These are phyloP conservation scores for Naematelia encephala DNA, from an alignment of 768 basidiomycete genomes.

Conservation along the genomic window DNA sequence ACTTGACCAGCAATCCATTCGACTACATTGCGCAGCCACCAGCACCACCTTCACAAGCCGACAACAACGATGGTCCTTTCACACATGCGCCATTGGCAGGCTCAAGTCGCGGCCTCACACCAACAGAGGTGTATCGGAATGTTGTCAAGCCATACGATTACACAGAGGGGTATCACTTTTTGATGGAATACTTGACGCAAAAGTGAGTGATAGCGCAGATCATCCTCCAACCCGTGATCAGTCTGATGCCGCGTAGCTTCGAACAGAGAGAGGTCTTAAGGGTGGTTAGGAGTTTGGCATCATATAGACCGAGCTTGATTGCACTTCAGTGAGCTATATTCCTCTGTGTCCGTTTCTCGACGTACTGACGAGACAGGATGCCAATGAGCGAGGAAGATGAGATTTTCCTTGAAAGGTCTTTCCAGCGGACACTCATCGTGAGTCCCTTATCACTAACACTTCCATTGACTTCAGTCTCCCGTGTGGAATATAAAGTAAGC, in stretches of 20 bases:
- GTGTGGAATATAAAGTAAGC: background rate
- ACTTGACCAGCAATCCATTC: background rate
- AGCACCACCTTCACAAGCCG: background rate
- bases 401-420: conserved; percentile 90
- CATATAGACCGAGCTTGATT: conserved; percentile 93
- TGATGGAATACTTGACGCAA: conserved; percentile 85
- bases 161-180: conserved; percentile 91
- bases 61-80: background rate
- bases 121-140: conserved; percentile 61
- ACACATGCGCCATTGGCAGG: conserved; percentile 2
- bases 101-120: conserved; percentile 18
- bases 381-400: conserved; percentile 94
- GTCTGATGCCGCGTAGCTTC: conserved; percentile 59
- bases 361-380: conserved; percentile 58
- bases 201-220: conserved; percentile 54
- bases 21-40: background rate
- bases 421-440: conserved; percentile 87
- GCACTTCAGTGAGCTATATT: conserved; percentile 64
- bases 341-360: background rate
- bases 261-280: conserved; percentile 94
- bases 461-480: background rate
- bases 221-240: background rate
- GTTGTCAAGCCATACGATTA: conserved; percentile 82
- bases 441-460: conserved; percentile 30
- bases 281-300: conserved; percentile 88